A percentile compares a stretch with the other conserved stretches of the same genome.
Conservation (phyloP, 2,329 filamentous ascomycete species). For the Setomelanomma holmii region DNA sequence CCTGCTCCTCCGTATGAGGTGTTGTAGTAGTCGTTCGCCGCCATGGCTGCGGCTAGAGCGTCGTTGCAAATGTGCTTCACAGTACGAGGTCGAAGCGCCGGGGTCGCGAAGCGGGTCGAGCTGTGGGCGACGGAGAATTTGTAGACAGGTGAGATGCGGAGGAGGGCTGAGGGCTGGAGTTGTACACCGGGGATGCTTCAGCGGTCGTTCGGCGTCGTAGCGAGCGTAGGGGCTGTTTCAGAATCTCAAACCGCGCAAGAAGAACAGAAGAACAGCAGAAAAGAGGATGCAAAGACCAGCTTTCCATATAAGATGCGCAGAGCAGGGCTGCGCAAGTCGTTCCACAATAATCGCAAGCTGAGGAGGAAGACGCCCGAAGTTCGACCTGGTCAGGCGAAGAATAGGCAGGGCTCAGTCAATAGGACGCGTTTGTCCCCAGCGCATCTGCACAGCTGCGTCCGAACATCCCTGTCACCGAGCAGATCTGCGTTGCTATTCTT, state of each 20-base stretch:
- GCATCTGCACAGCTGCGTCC: background rate
- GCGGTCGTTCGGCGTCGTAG: background rate
- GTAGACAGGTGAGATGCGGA: slow-evolving; percentile 5
- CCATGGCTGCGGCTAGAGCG: slow-evolving; percentile 43
- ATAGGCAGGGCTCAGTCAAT: background rate
- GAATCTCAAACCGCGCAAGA: background rate
- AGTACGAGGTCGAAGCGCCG: background rate
- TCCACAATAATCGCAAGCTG: background rate
- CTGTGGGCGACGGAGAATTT: background rate
- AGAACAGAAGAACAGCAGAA: background rate
- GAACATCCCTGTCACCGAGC: background rate
- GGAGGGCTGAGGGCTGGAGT: background rate
- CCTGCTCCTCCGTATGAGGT: slow-evolving; percentile 49
- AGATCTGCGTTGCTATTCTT: background rate
- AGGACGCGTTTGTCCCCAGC: background rate
- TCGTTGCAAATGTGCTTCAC: background rate
- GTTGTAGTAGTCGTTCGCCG: slow-evolving; percentile 67
- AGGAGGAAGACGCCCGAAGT: background rate
- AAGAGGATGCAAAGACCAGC: background rate
- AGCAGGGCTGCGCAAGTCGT: background rate
- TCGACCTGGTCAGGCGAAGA: background rate
- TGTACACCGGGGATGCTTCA: background rate
- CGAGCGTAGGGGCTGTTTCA: slow-evolving; percentile 5
- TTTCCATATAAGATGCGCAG: background rate
- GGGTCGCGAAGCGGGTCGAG: background rate